Conservation (phyloP, 106 monocot species). For the Dioscorea dumetorum region DNA sequence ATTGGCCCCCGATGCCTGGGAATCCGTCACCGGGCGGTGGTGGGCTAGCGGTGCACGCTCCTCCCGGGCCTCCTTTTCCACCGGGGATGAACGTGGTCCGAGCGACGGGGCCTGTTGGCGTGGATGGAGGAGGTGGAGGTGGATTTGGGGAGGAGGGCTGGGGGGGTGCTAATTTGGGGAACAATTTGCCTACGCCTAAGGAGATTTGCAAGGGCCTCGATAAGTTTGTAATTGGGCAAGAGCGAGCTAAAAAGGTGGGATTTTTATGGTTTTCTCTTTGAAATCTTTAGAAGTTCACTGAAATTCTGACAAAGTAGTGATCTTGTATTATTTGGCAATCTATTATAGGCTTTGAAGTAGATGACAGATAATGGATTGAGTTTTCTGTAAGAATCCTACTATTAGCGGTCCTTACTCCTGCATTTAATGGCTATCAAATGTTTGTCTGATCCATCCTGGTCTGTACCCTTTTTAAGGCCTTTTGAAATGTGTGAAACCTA, state of each 20-base stretch:
- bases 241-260: slow-evolving; percentile 85
- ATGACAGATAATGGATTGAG: no score
- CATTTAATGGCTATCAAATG: no score
- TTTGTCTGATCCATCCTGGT: no score
- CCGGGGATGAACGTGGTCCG: slow-evolving; percentile 74
- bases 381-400: no score
- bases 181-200: slow-evolving; percentile 93
- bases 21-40: slow-evolving; percentile 7
- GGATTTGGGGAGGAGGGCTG: slow-evolving; percentile 44
- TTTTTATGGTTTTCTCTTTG: slow-evolving; percentile 9
- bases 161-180: slow-evolving; percentile 89
- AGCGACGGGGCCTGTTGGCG: slow-evolving; percentile 42
- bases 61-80: slow-evolving; percentile 74
- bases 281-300: not conserved
- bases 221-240: slow-evolving; percentile 93
- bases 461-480: no score
- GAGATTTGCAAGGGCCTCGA: slow-evolving; percentile 91
- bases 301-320: no score
- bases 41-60: slow-evolving; percentile 43
- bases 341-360: no score
- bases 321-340: no score
- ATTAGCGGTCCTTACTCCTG: no score
- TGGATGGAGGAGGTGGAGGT: slow-evolving; percentile 26
- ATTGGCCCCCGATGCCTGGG: slow-evolving; percentile 56
- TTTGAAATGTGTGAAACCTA: no score